phyloP scores from a whole-genome alignment of 495 filamentous ascomycete species.

The Beverwykella pulmonaria region DNA sequence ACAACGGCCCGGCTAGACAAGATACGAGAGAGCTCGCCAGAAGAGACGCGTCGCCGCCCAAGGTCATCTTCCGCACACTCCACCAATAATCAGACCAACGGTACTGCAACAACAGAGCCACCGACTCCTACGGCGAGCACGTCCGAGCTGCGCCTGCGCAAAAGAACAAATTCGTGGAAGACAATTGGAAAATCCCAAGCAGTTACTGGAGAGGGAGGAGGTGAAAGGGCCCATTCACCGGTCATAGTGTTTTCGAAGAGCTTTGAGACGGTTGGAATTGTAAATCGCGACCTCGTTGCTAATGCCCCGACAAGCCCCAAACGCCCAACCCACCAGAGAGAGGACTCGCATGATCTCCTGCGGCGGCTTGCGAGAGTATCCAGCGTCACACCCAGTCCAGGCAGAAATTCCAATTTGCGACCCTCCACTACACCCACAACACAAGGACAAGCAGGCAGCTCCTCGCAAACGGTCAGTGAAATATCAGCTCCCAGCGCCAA shows the following conservation, averaged over 20 bases:
- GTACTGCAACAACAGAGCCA: slow-evolving; percentile 11
- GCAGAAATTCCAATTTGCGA: slow-evolving; percentile 18
- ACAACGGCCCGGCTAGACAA: slow-evolving; percentile 61
- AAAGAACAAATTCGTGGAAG: slow-evolving; percentile 37
- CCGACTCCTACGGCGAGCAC: not conserved
- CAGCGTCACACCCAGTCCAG: slow-evolving; percentile 51
- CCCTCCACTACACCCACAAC: slow-evolving; percentile 21
- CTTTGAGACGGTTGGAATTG: slow-evolving; percentile 37
- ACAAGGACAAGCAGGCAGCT: slow-evolving; percentile 20
- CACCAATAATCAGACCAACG: slow-evolving; percentile 1
- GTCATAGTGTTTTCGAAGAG: slow-evolving; percentile 54
- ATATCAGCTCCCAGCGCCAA: not conserved
- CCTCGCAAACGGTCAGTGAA: slow-evolving; percentile 1
- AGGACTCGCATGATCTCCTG: slow-evolving; percentile 69
- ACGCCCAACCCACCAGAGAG: slow-evolving; percentile 42
- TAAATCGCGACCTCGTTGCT: slow-evolving; percentile 33
- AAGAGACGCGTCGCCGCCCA: slow-evolving; percentile 45
- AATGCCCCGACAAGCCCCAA: slow-evolving; percentile 32
- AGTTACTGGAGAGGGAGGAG: slow-evolving; percentile 44
- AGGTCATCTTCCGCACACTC: slow-evolving; percentile 39
- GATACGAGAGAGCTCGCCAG: slow-evolving; percentile 57
- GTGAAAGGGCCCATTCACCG: slow-evolving; percentile 57
- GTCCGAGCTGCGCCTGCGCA: slow-evolving; percentile 17
- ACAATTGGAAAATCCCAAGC: slow-evolving; percentile 34
- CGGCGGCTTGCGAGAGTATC: slow-evolving; percentile 64